Evolutionary conservation across 139 green algal species (phyloP).

Genomic region (Choricystis sp.): DNA sequence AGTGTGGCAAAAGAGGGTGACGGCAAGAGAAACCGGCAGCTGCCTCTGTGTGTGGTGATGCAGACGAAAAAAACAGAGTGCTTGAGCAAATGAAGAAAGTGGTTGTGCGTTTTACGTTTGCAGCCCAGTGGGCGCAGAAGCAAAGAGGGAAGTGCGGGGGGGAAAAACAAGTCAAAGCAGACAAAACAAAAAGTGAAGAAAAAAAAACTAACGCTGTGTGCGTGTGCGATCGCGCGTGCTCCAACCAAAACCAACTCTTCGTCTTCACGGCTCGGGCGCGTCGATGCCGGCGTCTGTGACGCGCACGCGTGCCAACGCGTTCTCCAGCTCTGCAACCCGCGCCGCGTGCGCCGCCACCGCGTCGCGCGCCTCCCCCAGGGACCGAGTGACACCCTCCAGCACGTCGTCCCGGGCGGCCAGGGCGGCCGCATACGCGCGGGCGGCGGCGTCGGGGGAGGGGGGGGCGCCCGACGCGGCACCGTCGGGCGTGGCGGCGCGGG

Average conservation of each 20-base stretch:
- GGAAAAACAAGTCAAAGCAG: no score
- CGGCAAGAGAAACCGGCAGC: no score
- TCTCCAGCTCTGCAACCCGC: neutral
- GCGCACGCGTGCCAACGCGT: neutral
- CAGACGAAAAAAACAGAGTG: no score
- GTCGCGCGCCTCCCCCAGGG: neutral
- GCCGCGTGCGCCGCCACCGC: neutral
- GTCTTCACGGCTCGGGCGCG: neutral
- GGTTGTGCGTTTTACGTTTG: no score
- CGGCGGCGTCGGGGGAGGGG: neutral
- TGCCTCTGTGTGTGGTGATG: no score
- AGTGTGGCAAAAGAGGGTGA: slow-evolving; percentile 6
- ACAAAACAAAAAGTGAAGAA: no score
- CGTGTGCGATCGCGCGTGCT: neutral
- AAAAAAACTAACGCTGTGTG: neutral
- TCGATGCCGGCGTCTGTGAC: neutral
- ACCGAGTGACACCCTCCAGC: neutral
- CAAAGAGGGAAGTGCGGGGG: no score
- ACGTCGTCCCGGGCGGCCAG: neutral
- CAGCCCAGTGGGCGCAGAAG: no score
- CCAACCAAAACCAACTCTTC: neutral
- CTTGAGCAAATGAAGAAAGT: no score
- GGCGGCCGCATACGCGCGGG: neutral
- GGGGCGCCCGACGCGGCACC: neutral
- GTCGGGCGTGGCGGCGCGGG: no score